phyloP scores from a whole-genome alignment of 2,329 filamentous ascomycete species.

The Neofusicoccum laricinum region DNA sequence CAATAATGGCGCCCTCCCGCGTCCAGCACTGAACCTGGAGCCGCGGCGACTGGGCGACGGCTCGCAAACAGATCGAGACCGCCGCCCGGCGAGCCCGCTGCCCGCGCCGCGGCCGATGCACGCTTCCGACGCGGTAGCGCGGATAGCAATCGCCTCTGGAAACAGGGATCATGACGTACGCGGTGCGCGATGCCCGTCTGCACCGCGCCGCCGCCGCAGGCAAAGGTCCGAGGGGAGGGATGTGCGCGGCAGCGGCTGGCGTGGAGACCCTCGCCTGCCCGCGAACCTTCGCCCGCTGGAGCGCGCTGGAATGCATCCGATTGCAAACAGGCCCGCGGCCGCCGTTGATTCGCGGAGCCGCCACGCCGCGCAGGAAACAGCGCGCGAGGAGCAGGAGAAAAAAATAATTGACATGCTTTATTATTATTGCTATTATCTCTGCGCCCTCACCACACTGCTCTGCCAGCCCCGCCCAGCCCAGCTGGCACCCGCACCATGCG shows the following conservation, averaged over 20 bases:
- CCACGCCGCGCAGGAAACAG: not conserved
- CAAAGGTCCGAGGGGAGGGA: conserved; percentile 1
- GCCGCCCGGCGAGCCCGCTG: conserved; percentile 6
- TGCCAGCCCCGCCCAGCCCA: not conserved
- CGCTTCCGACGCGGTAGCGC: conserved; percentile 10
- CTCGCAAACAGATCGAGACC: conserved; percentile 6
- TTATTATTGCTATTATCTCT: not conserved
- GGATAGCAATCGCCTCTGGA: conserved; percentile 11
- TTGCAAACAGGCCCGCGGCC: conserved; percentile 1
- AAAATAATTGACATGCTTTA: not conserved
- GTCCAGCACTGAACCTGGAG: not conserved
- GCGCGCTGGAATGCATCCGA: conserved; percentile 1
- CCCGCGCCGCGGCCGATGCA: conserved; percentile 11
- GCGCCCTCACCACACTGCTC: not conserved
- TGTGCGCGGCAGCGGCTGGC: conserved; percentile 12
- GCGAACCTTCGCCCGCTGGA: not conserved
- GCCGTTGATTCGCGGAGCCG: conserved; percentile 10
- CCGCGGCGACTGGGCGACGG: not conserved
- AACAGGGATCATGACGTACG: conserved; percentile 10
- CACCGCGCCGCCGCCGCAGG: not conserved
- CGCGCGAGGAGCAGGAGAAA: not conserved
- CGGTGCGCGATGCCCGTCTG: not conserved
- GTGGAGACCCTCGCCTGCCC: conserved; percentile 1
- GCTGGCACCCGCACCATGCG: not conserved
- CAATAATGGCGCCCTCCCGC: not conserved